A percentile compares a stretch with the other conserved stretches of the same genome.
These are phyloP conservation scores for Ophiocytium majus DNA, from an alignment of 352 stramenopile genomes.

Conservation along the genomic window DNA sequence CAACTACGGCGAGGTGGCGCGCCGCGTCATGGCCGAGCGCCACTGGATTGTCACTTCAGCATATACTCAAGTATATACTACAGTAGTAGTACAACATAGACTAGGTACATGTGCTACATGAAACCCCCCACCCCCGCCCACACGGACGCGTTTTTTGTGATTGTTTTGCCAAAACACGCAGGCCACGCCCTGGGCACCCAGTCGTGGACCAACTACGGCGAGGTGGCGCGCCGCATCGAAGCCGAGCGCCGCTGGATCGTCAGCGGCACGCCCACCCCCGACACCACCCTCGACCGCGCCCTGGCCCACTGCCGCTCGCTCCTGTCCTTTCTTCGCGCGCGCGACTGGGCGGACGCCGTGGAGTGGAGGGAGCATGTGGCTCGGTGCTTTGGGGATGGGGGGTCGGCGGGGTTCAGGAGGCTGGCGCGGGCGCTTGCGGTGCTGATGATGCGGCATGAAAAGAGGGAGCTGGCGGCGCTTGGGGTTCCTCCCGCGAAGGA, in stretches of 20 bases:
- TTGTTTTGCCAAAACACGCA: too few relatives aligned
- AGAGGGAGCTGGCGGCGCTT: not conserved
- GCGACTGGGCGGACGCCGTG: constrained; percentile 23
- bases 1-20: constrained; percentile 36
- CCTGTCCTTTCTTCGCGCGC: constrained; percentile 40
- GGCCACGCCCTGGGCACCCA: constrained; percentile 38
- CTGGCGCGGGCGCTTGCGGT: not conserved
- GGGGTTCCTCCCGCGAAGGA: not conserved
- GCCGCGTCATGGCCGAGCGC: constrained; percentile 35
- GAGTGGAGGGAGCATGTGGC: constrained; percentile 1
- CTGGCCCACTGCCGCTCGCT: constrained; percentile 36
- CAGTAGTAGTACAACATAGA: too few relatives aligned
- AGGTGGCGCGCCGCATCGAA: constrained; percentile 33
- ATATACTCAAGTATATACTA: too few relatives aligned
- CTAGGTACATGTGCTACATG: too few relatives aligned
- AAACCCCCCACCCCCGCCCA: too few relatives aligned
- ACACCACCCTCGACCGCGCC: constrained; percentile 37
- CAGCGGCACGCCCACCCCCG: constrained; percentile 48
- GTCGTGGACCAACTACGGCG: constrained; percentile 38
- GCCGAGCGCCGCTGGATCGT: constrained; percentile 49
- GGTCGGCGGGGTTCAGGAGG: not conserved
- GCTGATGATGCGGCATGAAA: constrained; percentile 17
- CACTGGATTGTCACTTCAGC: constrained; percentile 51
- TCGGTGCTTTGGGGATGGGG: not conserved
- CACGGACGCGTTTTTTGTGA: too few relatives aligned